A percentile compares a stretch with the other conserved stretches of the same genome.
Conservation (phyloP, 164 flowering plant genomes). For the Saururus chinensis region DNA sequence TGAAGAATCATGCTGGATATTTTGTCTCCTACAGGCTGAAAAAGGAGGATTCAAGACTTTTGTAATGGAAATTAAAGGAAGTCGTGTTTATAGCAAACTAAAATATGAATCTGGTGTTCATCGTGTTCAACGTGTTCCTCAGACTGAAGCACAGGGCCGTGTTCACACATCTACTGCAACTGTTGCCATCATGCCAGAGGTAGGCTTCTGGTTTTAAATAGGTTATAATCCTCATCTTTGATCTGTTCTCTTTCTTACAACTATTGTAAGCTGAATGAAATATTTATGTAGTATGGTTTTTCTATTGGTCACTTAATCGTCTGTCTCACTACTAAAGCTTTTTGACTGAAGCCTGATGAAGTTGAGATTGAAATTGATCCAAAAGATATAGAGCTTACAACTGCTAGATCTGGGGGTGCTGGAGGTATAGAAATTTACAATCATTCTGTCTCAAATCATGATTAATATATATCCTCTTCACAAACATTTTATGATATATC, state of each 20-base stretch:
- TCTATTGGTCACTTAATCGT: not conserved
- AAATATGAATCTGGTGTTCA: conserved; percentile 98
- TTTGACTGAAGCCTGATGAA: conserved; percentile 66
- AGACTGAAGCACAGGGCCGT: conserved; percentile 96
- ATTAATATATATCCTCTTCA: not conserved
- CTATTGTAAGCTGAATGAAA: no score
- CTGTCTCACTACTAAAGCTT: not conserved
- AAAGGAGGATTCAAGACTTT: conserved; percentile 81
- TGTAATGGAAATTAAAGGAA: conserved; percentile 93
- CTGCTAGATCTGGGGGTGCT: conserved; percentile 98
- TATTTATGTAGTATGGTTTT: no score
- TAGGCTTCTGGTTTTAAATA: conserved; percentile 10
- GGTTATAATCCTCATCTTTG: not conserved
- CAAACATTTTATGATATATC: not conserved
- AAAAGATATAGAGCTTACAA: conserved; percentile 90
- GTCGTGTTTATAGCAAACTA: conserved; percentile 81
- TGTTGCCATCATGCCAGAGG: conserved; percentile 99
- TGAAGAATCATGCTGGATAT: no score
- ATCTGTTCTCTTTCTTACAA: not conserved
- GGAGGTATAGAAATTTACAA: conserved; percentile 54
- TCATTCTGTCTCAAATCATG: not conserved
- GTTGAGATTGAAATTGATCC: conserved; percentile 94
- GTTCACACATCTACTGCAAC: conserved; percentile 99
- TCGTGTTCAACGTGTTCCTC: conserved; percentile 97
- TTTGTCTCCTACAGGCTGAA: conserved; percentile 49